A percentile compares a stretch with the other conserved stretches of the same genome.
These are phyloP conservation scores for Eutrema salsugineum DNA, from an alignment of 441 rosid genomes.

Conservation along the genomic window DNA sequence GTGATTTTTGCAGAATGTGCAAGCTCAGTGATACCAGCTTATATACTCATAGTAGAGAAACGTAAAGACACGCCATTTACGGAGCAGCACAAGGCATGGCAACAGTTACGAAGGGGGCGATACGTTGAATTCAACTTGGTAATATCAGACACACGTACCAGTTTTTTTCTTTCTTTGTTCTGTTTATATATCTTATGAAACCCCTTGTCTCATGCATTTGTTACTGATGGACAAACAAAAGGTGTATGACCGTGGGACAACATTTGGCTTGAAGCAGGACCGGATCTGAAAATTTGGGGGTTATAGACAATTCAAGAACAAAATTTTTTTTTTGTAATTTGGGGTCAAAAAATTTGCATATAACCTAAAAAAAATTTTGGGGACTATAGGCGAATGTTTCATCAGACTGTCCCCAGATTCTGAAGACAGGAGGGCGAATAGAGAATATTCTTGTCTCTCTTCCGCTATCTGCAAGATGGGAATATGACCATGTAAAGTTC, in stretches of 20 bases:
- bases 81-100: conserved; percentile 83
- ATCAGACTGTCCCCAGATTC: no score
- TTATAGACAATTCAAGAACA: no score
- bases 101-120: conserved; percentile 86
- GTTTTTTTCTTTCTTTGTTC: not conserved
- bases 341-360: no score
- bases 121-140: conserved; percentile 95
- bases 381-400: no score
- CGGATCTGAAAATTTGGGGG: no score
- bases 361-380: no score
- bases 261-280: conserved; percentile 94
- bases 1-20: conserved; percentile 66
- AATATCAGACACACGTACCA: conserved; percentile 1
- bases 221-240: conserved; percentile 15
- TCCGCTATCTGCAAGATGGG: conserved; percentile 88
- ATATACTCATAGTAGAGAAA: conserved; percentile 78
- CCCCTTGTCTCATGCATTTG: not conserved
- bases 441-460: conserved; percentile 94
- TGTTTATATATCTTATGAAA: not conserved
- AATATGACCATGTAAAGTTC: conserved; percentile 86
- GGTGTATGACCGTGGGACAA: conserved; percentile 96
- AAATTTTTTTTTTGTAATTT: no score
- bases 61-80: conserved; percentile 72
- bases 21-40: conserved; percentile 82
- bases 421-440: conserved; percentile 90